Conservation (phyloP, 2,329 filamentous ascomycete genomes). For the Dothidotthia symphoricarpi region DNA sequence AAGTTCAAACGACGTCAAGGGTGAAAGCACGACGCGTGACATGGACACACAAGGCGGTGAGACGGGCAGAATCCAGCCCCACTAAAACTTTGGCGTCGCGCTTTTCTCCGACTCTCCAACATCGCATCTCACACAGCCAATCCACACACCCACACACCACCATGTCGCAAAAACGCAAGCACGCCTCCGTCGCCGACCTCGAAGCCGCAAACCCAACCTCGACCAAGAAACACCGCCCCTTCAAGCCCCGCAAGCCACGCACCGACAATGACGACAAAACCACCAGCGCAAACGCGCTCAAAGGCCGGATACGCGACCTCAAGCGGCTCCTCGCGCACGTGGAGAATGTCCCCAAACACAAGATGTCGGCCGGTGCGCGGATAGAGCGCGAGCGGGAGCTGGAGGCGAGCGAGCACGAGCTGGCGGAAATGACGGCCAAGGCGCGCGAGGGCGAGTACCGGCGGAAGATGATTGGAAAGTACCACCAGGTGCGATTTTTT, state of each 20-base stretch:
- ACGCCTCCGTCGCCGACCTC: slow-evolving; percentile 19
- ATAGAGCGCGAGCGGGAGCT: slow-evolving; percentile 72
- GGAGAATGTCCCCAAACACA: slow-evolving; percentile 46
- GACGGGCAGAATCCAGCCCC: slow-evolving; percentile 26
- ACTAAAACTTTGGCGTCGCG: slow-evolving; percentile 29
- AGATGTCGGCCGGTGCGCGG: slow-evolving; percentile 65
- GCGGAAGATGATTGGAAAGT: slow-evolving; percentile 71
- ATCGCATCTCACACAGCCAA: not conserved
- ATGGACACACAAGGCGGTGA: slow-evolving; percentile 18
- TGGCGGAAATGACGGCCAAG: slow-evolving; percentile 45
- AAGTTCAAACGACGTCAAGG: not conserved
- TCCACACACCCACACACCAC: slow-evolving; percentile 2
- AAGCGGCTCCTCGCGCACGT: slow-evolving; percentile 63
- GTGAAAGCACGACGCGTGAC: slow-evolving; percentile 25
- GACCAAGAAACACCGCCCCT: slow-evolving; percentile 28
- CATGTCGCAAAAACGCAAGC: slow-evolving; percentile 42
- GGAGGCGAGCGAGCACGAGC: slow-evolving; percentile 62
- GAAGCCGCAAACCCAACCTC: slow-evolving; percentile 10
- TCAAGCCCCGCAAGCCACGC: slow-evolving; percentile 16
- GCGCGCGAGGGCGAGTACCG: slow-evolving; percentile 60
- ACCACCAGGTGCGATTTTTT: slow-evolving; percentile 83
- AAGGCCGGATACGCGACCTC: slow-evolving; percentile 69
- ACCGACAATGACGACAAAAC: slow-evolving; percentile 25
- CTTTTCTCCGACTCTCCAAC: slow-evolving; percentile 8
- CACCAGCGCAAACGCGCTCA: slow-evolving; percentile 58